phyloP scores from a whole-genome alignment of 139 green algal species.

The Chlorella vulgaris region DNA sequence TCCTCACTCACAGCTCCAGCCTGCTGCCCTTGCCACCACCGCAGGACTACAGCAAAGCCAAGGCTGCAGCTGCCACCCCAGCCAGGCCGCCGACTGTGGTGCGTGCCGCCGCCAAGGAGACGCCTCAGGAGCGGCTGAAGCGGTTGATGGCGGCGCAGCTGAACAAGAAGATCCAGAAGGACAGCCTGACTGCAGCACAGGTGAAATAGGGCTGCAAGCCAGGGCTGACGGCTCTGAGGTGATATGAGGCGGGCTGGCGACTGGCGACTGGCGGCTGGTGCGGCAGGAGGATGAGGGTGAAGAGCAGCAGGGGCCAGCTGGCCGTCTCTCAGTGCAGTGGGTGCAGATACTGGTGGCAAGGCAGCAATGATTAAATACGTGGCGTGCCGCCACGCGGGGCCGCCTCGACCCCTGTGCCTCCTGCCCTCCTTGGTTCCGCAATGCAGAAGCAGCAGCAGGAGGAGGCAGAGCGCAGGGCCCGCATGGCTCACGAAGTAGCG shows the following conservation, averaged over 20 bases:
- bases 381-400: neutral
- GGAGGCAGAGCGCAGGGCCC: neutral
- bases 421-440: neutral
- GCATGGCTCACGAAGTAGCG: neutral
- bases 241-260: slow-evolving; percentile 8
- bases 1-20: too few relatives aligned
- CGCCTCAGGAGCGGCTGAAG: slow-evolving; percentile 78
- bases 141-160: slow-evolving; percentile 82
- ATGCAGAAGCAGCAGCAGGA: slow-evolving; percentile 28
- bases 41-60: slow-evolving; percentile 25
- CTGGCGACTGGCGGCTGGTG: too few relatives aligned
- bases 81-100: neutral
- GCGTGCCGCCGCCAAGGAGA: slow-evolving; percentile 60
- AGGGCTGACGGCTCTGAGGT: neutral
- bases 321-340: too few relatives aligned
- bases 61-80: neutral
- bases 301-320: too few relatives aligned
- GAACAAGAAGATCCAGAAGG: slow-evolving; percentile 75
- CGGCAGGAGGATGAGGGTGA: too few relatives aligned
- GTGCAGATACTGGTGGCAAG: too few relatives aligned
- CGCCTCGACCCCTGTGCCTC: neutral
- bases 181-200: slow-evolving; percentile 57
- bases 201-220: too few relatives aligned
- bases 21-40: too few relatives aligned
- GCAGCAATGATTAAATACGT: slow-evolving; percentile 14